Percentiles rank a stretch among this genome's conserved stretches.
Evolutionary conservation across 1,139 yeast species (phyloP).

Genomic region (Blastobotrys proliferans): DNA sequence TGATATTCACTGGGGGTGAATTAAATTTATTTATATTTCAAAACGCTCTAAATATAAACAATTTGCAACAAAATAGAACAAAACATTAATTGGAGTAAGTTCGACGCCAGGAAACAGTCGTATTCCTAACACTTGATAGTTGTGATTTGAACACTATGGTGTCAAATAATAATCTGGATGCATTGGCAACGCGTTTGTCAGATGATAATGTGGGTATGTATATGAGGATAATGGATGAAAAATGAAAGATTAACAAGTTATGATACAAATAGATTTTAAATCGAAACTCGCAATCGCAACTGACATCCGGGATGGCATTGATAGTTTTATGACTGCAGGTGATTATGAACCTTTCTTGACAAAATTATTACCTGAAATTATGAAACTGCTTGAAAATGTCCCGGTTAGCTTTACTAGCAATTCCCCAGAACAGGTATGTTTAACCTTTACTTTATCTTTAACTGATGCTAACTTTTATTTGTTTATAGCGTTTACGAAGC

Average conservation of each 20-base stretch:
- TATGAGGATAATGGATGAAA: not conserved
- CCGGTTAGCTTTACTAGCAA: conserved; percentile 59
- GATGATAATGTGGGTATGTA: conserved; percentile 39
- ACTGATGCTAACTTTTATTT: too few relatives aligned
- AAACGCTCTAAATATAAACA: not conserved
- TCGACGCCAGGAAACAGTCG: not conserved
- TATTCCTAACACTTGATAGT: not conserved
- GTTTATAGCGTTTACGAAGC: conserved; percentile 52
- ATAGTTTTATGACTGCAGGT: conserved; percentile 70
- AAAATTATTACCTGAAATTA: conserved; percentile 32
- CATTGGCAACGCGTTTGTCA: conserved; percentile 55
- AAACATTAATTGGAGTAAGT: not conserved
- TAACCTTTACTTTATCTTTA: not conserved
- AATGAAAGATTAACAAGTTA: not conserved
- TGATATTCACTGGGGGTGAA: not conserved
- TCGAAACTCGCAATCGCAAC: conserved; percentile 64
- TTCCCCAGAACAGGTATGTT: conserved; percentile 31
- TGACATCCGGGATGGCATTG: conserved; percentile 82
- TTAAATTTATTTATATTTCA: not conserved
- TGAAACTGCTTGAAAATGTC: conserved; percentile 51
- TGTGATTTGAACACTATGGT: conserved; percentile 5
- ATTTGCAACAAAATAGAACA: not conserved
- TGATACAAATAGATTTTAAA: conserved; percentile 43
- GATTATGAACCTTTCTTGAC: conserved; percentile 55
- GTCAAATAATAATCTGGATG: conserved; percentile 39